These are phyloP conservation scores for Handroanthus guayacan DNA, from an alignment of 257 asterid genomes.

Conservation along the genomic window DNA sequence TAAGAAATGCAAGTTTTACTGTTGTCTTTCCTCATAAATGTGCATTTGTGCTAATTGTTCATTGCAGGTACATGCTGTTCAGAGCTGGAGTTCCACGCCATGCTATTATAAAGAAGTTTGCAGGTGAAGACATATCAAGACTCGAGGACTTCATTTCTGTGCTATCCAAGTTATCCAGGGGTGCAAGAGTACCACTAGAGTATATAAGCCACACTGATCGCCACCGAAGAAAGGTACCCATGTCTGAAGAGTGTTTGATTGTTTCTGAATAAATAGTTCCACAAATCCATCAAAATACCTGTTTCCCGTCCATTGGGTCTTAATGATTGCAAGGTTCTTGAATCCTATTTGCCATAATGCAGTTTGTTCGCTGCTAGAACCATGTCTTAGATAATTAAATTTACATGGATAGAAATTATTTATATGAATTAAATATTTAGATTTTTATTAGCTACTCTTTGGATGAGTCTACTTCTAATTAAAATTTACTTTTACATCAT, in stretches of 20 bases:
- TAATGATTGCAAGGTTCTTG: not conserved
- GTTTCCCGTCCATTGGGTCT: not conserved
- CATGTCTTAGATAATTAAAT: not conserved
- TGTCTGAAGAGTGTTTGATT: too few relatives aligned
- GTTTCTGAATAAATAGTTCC: constrained; percentile 6
- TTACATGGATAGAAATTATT: not conserved
- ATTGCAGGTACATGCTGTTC: constrained; percentile 85
- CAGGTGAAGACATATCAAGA: constrained; percentile 85
- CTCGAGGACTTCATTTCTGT: constrained; percentile 82
- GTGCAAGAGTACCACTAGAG: constrained; percentile 97
- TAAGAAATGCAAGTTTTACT: too few relatives aligned
- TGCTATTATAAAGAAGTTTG: constrained; percentile 95
- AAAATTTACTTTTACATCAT: not conserved
- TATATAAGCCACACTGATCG: constrained; percentile 86
- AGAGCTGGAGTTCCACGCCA: constrained; percentile 99
- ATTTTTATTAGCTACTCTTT: not conserved
- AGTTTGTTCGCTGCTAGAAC: not conserved
- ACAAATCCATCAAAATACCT: constrained; percentile 6
- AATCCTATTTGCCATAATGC: not conserved
- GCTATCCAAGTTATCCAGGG: constrained; percentile 85
- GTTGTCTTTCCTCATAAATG: constrained; percentile 24
- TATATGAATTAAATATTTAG: not conserved
- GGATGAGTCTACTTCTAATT: not conserved
- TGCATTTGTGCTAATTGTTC: constrained; percentile 24
- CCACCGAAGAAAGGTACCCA: constrained; percentile 87